Evolutionary conservation across 2,329 filamentous ascomycete genomes (phyloP).

Genomic region (Claviceps pazoutovae): DNA sequence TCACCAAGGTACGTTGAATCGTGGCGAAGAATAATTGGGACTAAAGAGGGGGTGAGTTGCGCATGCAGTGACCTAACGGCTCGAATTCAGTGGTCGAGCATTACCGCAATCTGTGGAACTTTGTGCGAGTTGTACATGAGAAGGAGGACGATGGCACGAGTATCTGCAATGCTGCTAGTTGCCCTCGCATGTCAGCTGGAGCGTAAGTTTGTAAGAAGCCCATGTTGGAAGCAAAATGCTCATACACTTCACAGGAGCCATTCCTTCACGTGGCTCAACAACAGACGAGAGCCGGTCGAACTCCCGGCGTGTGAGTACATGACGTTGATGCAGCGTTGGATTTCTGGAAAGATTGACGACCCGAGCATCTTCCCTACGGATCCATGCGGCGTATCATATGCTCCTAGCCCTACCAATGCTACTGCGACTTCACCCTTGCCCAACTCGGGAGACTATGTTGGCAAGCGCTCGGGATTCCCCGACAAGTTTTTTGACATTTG

Average conservation of each 20-base stretch:
- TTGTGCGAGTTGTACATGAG: constrained; percentile 79
- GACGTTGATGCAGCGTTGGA: constrained; percentile 92
- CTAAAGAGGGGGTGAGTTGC: background rate
- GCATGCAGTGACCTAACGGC: background rate
- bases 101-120: constrained; percentile 76
- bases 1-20: constrained; percentile 58
- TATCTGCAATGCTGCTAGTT: constrained; percentile 73
- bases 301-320: constrained; percentile 90
- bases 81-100: constrained; percentile 68
- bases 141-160: constrained; percentile 63
- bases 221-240: background rate
- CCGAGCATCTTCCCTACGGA: constrained; percentile 82
- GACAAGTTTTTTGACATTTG: constrained; percentile 79
- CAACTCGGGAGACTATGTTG: constrained; percentile 61
- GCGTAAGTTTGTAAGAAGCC: constrained; percentile 45
- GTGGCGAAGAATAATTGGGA: background rate
- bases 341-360: constrained; percentile 89
- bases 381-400: constrained; percentile 52
- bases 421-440: constrained; percentile 47
- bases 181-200: constrained; percentile 89
- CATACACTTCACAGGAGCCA: constrained; percentile 45
- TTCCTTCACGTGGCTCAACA: constrained; percentile 93
- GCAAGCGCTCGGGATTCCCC: constrained; percentile 86
- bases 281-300: constrained; percentile 74
- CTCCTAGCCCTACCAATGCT: constrained; percentile 45